Conservation (phyloP, 1,139 yeast species). For the Yamadazyma atlantica region DNA sequence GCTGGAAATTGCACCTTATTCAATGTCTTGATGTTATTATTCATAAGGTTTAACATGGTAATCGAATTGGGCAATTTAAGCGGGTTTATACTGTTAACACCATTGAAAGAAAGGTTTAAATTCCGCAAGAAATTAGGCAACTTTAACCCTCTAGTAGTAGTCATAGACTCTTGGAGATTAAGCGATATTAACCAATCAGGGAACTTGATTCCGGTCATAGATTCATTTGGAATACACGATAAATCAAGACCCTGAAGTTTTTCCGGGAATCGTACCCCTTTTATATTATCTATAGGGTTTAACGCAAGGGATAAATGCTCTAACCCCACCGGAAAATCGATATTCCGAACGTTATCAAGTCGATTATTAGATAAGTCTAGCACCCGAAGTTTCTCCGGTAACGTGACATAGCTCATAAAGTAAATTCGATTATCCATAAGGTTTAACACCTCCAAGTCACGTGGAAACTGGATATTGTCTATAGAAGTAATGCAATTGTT, state of each 20-base stretch:
- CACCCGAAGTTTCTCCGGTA: slow-evolving; percentile 31
- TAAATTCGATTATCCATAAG: slow-evolving; percentile 41
- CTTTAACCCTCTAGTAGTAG: slow-evolving; percentile 46
- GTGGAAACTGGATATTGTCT: slow-evolving; percentile 38
- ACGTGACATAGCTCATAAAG: slow-evolving; percentile 41
- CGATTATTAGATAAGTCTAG: slow-evolving; percentile 44
- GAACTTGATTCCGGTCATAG: slow-evolving; percentile 49
- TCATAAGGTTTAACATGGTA: slow-evolving; percentile 35
- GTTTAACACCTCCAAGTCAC: slow-evolving; percentile 31
- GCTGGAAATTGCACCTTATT: slow-evolving; percentile 45
- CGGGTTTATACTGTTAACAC: slow-evolving; percentile 49
- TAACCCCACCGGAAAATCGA: slow-evolving; percentile 36
- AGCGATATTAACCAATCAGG: slow-evolving; percentile 40
- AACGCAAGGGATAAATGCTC: slow-evolving; percentile 33
- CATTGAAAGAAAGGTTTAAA: slow-evolving; percentile 39
- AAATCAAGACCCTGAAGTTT: slow-evolving; percentile 35
- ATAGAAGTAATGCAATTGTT: slow-evolving; percentile 37
- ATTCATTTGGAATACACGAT: slow-evolving; percentile 47
- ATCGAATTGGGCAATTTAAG: slow-evolving; percentile 43
- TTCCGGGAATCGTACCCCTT: slow-evolving; percentile 45
- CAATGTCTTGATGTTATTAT: slow-evolving; percentile 46
- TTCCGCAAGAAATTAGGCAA: slow-evolving; percentile 33
- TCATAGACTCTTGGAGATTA: slow-evolving; percentile 47
- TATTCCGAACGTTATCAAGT: slow-evolving; percentile 40
- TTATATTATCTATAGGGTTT: slow-evolving; percentile 46